Evolutionary conservation across 768 basidiomycete species (phyloP).

Genomic region (Tylopilus intermedius): DNA sequence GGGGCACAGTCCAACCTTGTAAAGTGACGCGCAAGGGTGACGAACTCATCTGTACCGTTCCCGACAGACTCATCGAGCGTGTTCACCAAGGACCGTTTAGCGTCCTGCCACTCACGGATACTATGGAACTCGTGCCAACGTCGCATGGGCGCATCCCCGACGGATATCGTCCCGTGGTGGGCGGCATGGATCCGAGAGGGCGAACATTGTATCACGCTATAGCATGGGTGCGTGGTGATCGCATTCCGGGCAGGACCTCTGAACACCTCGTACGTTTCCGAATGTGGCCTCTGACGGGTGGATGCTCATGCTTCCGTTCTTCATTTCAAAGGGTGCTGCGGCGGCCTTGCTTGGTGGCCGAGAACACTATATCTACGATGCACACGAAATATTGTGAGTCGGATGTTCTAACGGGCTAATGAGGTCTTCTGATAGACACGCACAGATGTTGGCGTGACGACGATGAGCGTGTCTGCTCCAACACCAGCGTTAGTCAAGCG

Average conservation of each 20-base stretch:
- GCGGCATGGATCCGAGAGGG: neutral
- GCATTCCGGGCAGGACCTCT: neutral
- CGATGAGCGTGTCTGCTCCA: neutral
- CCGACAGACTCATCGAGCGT: neutral
- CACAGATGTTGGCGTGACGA: neutral
- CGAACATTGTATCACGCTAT: neutral
- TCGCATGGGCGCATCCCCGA: conserved; percentile 2
- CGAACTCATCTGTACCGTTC: neutral
- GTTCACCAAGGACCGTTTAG: conserved; percentile 1
- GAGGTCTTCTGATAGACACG: neutral
- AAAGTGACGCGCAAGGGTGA: conserved; percentile 3
- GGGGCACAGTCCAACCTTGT: conserved; percentile 1
- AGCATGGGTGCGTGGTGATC: neutral
- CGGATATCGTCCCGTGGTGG: neutral
- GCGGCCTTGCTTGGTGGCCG: neutral
- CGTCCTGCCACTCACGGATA: conserved; percentile 5
- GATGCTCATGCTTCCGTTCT: neutral
- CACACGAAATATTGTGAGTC: conserved; percentile 5
- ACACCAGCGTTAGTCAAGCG: neutral
- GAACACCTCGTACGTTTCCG: conserved; percentile 4
- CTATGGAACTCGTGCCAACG: conserved; percentile 3
- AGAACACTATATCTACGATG: neutral
- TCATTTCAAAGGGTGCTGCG: neutral
- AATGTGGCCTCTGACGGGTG: neutral
- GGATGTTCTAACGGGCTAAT: neutral